phyloP scores from a whole-genome alignment of 192 early-diverging fungal species.

The Coemansia sp. region DNA sequence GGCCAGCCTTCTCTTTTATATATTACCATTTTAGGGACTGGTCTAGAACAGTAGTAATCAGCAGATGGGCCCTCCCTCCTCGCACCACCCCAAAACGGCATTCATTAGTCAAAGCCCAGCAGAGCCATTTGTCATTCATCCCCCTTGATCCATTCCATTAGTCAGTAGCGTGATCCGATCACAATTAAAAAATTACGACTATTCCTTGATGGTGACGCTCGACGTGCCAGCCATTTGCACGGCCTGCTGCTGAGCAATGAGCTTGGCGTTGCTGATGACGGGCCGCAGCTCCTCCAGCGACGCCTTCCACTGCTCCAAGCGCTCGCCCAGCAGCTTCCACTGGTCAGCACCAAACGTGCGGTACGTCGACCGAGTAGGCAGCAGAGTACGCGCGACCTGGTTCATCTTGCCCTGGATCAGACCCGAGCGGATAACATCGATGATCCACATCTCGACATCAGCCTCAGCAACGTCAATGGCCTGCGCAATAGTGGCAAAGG shows the following conservation, averaged over 20 bases:
- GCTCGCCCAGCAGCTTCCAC: constrained; percentile 75
- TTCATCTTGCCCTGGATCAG: constrained; percentile 95
- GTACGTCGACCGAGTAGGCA: constrained; percentile 83
- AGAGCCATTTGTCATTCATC: too few species aligned
- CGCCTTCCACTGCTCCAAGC: constrained; percentile 78
- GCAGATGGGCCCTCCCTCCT: too few species aligned
- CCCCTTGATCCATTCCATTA: too few species aligned
- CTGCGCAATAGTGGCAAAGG: constrained; percentile 73
- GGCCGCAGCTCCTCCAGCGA: constrained; percentile 78
- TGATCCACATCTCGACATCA: constrained; percentile 96
- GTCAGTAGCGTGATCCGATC: too few species aligned
- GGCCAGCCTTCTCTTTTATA: too few species aligned
- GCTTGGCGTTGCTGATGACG: constrained; percentile 89
- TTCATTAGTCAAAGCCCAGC: too few species aligned
- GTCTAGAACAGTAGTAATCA: too few species aligned
- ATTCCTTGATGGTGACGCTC: constrained; percentile 41
- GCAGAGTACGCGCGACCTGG: constrained; percentile 81
- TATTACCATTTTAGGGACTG: too few species aligned
- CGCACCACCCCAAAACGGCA: too few species aligned
- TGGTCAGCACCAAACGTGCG: constrained; percentile 80
- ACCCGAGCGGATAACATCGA: constrained; percentile 90
- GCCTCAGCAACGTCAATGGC: constrained; percentile 74
- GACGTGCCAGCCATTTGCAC: constrained; percentile 33
- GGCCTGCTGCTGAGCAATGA: constrained; percentile 63
- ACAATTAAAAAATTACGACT: neutral